Conservation (phyloP, 2,329 filamentous ascomycete genomes). For the Botrytis hyacinthi region DNA sequence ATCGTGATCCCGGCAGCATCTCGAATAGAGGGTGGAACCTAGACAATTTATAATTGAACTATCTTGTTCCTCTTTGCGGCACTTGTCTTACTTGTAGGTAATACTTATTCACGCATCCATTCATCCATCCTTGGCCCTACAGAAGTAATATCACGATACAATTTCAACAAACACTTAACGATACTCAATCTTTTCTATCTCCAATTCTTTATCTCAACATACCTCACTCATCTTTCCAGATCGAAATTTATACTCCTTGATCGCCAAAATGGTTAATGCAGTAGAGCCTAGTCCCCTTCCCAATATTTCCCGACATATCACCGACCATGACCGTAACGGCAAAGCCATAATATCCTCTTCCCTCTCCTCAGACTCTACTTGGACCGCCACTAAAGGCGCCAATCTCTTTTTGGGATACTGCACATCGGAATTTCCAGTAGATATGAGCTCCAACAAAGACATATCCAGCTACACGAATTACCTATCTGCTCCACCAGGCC, state of each 20-base stretch:
- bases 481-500: not conserved
- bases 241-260: not conserved
- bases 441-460: not conserved
- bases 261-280: not conserved
- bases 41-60: not conserved
- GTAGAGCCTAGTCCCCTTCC: not conserved
- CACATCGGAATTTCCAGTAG: not conserved
- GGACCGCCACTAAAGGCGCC: not conserved
- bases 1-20: not conserved
- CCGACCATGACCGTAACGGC: not conserved
- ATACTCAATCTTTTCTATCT: rapidly evolving
- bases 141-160: not conserved
- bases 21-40: not conserved
- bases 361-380: not conserved
- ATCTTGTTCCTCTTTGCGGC: not conserved
- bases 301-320: not conserved
- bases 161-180: not conserved
- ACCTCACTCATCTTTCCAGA: not conserved
- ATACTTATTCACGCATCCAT: not conserved
- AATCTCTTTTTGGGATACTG: not conserved
- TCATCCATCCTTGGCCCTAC: not conserved
- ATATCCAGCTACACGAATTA: not conserved
- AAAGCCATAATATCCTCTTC: not conserved
- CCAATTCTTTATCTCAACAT: not conserved
- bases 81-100: not conserved